Percentiles rank a stretch among this genome's conserved stretches.
These are phyloP conservation scores for Rhododendron vialii DNA, from an alignment of 148 eudicot genomes.

Conservation along the genomic window DNA sequence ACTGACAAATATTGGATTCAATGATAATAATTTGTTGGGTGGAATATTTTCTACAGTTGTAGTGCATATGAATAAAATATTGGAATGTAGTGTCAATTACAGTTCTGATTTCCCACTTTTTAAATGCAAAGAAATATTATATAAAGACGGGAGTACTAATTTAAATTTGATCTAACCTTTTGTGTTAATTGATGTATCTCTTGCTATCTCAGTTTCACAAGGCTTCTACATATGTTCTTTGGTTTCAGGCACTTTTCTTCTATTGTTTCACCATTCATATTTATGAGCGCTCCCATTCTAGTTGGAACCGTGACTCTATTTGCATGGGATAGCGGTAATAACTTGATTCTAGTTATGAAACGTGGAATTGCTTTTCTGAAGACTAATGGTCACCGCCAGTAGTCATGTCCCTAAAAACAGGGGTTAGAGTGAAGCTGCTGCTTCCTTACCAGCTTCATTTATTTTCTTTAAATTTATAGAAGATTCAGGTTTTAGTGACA, in stretches of 20 bases:
- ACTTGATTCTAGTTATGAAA: neutral
- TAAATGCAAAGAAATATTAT: neutral
- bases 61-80: neutral
- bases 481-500: neutral
- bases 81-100: neutral
- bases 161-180: neutral
- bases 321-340: neutral
- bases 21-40: neutral
- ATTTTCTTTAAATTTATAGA: neutral
- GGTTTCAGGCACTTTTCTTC: neutral
- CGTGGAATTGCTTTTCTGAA: neutral
- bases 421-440: neutral
- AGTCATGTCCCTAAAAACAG: neutral
- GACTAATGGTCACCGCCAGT: neutral
- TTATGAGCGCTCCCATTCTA: neutral
- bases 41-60: neutral
- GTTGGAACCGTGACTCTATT: neutral
- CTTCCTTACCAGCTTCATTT: neutral
- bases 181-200: neutral
- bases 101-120: neutral
- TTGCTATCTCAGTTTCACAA: neutral
- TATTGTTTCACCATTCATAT: neutral
- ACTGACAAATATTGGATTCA: neutral
- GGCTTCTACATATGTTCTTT: neutral
- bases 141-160: neutral